Conservation (phyloP, 176 grass and related monocot species). For the Aegilops sharonensis region DNA sequence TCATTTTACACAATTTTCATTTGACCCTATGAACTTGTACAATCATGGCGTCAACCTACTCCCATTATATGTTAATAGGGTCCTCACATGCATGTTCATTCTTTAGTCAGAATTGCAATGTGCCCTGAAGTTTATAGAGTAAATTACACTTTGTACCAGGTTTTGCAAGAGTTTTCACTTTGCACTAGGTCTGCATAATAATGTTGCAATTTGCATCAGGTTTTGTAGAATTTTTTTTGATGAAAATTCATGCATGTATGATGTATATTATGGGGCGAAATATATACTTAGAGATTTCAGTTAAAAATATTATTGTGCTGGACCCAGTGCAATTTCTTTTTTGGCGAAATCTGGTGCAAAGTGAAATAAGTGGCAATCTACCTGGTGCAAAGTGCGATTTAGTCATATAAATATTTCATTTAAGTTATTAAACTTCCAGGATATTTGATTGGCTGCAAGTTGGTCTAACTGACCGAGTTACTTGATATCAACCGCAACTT, state of each 20-base stretch:
- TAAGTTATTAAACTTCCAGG: background rate
- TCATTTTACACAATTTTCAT: background rate
- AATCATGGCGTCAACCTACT: background rate
- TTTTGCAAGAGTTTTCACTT: constrained; percentile 3
- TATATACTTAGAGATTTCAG: background rate
- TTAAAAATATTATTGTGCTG: background rate
- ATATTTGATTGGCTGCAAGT: background rate
- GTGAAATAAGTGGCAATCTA: background rate
- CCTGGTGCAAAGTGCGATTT: background rate
- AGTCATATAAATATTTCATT: background rate
- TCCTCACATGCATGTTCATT: background rate
- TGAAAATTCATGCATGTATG: background rate
- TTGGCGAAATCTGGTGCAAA: background rate
- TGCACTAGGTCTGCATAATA: background rate
- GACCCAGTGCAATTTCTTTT: background rate
- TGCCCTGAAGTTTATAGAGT: background rate
- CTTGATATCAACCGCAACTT: background rate
- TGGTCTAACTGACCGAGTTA: background rate
- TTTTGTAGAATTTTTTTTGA: background rate
- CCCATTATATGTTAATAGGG: background rate
- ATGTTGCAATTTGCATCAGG: background rate
- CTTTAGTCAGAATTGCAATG: constrained; percentile 5
- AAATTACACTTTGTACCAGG: background rate
- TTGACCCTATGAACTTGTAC: constrained; percentile 9
- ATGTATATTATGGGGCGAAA: background rate